Conservation (phyloP, 306 rosid species). For the Lablab purpureus region DNA sequence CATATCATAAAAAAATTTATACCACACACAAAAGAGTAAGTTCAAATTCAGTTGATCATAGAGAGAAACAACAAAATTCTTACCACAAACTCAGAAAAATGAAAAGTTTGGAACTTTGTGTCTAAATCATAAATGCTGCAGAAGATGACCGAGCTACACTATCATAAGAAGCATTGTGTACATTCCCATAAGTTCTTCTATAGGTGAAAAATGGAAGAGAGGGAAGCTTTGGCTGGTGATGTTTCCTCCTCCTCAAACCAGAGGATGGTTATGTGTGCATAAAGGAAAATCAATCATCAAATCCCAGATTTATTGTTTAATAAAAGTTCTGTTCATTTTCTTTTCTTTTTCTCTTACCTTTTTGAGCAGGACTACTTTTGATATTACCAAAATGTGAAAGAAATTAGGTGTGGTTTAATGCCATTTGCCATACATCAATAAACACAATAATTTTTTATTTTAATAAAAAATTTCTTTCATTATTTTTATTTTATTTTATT, state of each 20-base stretch:
- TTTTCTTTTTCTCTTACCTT: no score
- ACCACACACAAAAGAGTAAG: neutral
- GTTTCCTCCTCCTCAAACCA: slow-evolving; percentile 8
- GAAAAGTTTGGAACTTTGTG: slow-evolving; percentile 28
- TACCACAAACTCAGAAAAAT: slow-evolving; percentile 49
- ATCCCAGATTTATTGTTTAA: neutral
- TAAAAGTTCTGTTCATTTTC: neutral
- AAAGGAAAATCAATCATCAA: slow-evolving; percentile 4
- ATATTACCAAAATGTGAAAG: neutral
- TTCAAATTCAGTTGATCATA: neutral
- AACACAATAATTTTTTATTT: no score
- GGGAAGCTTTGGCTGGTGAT: neutral
- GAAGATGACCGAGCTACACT: slow-evolving; percentile 20
- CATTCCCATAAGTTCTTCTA: neutral
- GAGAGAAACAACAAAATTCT: slow-evolving; percentile 33
- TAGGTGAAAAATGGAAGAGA: neutral
- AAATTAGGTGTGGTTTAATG: no score
- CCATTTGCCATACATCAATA: no score
- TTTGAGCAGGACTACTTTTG: neutral
- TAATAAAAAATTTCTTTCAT: no score
- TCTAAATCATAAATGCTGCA: slow-evolving; percentile 33
- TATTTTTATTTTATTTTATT: no score
- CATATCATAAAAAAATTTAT: neutral
- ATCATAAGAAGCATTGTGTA: neutral
- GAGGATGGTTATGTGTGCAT: neutral